phyloP scores from a whole-genome alignment of 2,329 filamentous ascomycete genomes.

The Arthrobotrys megalospora region DNA sequence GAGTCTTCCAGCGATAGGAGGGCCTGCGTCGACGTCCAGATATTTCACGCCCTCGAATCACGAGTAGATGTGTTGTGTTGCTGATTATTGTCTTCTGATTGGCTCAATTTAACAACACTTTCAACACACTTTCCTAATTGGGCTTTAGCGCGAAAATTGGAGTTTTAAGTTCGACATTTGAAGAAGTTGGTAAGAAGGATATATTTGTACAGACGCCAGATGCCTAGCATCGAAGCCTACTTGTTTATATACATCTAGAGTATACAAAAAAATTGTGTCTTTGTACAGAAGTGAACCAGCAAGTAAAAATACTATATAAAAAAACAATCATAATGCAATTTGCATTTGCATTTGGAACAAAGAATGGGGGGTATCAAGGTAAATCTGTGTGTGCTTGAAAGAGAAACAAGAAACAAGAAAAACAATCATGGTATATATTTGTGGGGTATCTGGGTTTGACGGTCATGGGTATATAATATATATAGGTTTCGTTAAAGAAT shows the following conservation, averaged over 20 bases:
- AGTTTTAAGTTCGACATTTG: not conserved
- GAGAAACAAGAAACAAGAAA: constrained; percentile 7
- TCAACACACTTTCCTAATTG: constrained; percentile 15
- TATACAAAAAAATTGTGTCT: constrained; percentile 44
- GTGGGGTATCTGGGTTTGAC: constrained; percentile 16
- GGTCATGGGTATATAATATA: constrained; percentile 25
- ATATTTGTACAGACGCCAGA: constrained; percentile 40
- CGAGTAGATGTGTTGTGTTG: not conserved
- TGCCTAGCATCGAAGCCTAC: constrained; percentile 22
- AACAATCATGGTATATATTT: constrained; percentile 5
- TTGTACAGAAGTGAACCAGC: constrained; percentile 38
- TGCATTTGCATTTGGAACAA: too few relatives aligned
- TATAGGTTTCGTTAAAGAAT: constrained; percentile 5
- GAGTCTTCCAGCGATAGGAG: too few relatives aligned
- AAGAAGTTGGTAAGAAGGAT: not conserved
- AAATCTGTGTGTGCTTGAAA: not conserved
- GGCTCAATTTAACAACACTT: constrained; percentile 5
- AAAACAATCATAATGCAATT: not conserved
- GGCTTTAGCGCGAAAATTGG: not conserved
- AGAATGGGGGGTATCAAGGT: constrained; percentile 32
- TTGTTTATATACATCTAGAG: constrained; percentile 44
- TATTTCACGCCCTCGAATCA: too few relatives aligned
- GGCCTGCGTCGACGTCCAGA: too few relatives aligned
- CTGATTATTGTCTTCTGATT: not conserved
- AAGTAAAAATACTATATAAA: constrained; percentile 1